Base-by-base conservation (phyloP, 2,329 filamentous ascomycete genomes). In the Blastomyces gilchristii region DNA sequence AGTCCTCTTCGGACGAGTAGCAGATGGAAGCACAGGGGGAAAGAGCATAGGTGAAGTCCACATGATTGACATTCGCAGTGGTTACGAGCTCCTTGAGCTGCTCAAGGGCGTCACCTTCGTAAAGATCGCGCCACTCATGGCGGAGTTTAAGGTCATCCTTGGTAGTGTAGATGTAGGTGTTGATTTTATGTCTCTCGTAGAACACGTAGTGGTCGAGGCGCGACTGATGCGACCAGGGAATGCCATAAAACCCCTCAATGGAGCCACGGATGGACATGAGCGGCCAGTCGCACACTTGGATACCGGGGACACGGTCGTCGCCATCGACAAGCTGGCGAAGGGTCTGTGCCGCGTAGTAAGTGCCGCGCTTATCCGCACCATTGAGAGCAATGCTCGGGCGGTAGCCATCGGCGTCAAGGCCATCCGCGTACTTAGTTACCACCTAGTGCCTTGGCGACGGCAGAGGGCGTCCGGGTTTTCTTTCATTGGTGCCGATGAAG, bases 211-310 rank as follows among this genome's bases (percentile, higher is more conserved):
- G 68, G n/a, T 69, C 68, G 11, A 69, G 67, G 41, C 68, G 68
- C 12, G 68, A 64, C 57, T 69, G 62, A 14, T 69, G 68, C 45
- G 67, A 69, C 68, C 68, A 69, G 0, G 68, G 68, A 12, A 69
- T 59, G 49, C 68, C 67, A 45, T 69, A 69, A 61, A 69, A 69
- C 0, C 68, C 68, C 56, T 69, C 65, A 8, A 69, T 69, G 7
- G 66, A 69, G 41, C 68, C 68, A 52, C 68, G 67, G 45, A 69
- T 67, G 16, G 67, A 63, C 68, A 69, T 69, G 28, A 69, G 68
- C 28, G 68, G 68, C 68, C 67, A 68, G 31, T 69, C 68, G 18
- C 66, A 66, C n/a, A 69, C 60, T 18, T 64, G 62, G 14, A 68
- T 31, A 31, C 64, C 65, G 3, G 66, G 64, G 22, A 67, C 57